Conservation (phyloP, 768 basidiomycete genomes). For the Rhodotorula kratochvilovae region DNA sequence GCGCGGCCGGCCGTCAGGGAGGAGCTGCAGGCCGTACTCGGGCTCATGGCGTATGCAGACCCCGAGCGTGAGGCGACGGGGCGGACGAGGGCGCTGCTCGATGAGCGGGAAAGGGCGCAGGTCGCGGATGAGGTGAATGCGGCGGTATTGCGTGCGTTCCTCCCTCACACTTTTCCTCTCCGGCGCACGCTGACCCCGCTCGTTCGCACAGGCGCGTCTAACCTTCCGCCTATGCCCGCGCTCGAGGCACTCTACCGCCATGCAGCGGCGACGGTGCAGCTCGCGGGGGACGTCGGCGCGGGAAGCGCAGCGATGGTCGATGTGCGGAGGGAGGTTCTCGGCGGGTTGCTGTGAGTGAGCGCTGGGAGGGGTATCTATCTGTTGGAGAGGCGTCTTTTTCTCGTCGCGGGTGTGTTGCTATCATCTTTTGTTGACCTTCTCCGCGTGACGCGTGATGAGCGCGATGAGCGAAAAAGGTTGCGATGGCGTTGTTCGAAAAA, state of each 20-base stretch:
- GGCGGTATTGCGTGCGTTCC: conserved; percentile 69
- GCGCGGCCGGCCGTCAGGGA: conserved; percentile 61
- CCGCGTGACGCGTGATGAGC: too few species aligned
- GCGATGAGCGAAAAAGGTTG: too few species aligned
- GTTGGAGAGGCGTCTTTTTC: too few species aligned
- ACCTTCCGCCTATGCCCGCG: conserved; percentile 63
- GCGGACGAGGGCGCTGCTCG: conserved; percentile 59
- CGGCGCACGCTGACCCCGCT: neutral
- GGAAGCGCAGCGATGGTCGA: conserved; percentile 65
- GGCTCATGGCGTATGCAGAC: conserved; percentile 73
- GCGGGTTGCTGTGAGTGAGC: neutral
- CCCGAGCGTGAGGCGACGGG: conserved; percentile 58
- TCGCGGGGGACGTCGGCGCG: conserved; percentile 66
- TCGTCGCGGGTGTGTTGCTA: too few species aligned
- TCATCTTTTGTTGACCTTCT: too few species aligned
- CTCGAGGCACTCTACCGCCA: conserved; percentile 76
- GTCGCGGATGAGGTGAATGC: conserved; percentile 65
- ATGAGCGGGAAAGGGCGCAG: conserved; percentile 56
- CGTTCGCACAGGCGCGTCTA: conserved; percentile 74
- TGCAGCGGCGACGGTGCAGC: conserved; percentile 62
- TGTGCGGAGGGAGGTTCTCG: conserved; percentile 2
- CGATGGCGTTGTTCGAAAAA: too few species aligned
- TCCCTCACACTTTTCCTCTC: neutral
- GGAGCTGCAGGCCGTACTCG: conserved; percentile 68
- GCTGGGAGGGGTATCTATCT: too few species aligned